These are phyloP conservation scores for Biscogniauxia marginata DNA, from an alignment of 2,329 filamentous ascomycete genomes.

Conservation along the genomic window DNA sequence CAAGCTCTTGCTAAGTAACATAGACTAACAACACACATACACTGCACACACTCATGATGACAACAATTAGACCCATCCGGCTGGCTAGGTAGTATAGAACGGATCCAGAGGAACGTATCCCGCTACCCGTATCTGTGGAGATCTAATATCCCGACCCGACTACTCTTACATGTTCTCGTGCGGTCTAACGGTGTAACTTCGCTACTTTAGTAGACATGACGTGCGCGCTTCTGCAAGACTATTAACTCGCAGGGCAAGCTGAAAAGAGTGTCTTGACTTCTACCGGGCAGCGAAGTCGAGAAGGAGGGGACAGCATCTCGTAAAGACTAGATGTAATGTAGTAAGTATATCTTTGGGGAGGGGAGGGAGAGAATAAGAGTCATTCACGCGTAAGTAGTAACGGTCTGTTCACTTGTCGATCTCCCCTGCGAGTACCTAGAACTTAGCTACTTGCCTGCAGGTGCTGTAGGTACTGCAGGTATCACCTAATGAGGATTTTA, in stretches of 20 bases:
- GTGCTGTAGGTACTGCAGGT: background rate
- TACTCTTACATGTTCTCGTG: conserved; percentile 11
- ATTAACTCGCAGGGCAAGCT: background rate
- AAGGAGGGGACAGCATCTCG: background rate
- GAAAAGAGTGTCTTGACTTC: background rate
- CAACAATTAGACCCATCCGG: background rate
- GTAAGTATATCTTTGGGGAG: background rate
- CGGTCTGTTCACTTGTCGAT: background rate
- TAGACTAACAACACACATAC: background rate
- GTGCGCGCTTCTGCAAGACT: background rate
- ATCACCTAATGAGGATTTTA: background rate
- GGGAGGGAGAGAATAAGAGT: background rate
- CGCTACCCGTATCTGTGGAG: conserved; percentile 14
- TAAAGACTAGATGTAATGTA: background rate
- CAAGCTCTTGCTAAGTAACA: background rate
- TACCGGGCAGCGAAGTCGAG: background rate
- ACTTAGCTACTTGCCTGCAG: too few species aligned
- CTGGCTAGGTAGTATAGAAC: background rate
- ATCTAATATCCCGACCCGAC: conserved; percentile 16
- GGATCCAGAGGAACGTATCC: conserved; percentile 15
- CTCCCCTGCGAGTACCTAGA: background rate
- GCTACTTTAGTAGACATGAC: background rate
- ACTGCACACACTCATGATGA: background rate
- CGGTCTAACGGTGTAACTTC: conserved; percentile 6
- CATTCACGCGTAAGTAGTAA: background rate